These are phyloP conservation scores for Candida krabiensis DNA, from an alignment of 805 yeast genomes.

Conservation along the genomic window DNA sequence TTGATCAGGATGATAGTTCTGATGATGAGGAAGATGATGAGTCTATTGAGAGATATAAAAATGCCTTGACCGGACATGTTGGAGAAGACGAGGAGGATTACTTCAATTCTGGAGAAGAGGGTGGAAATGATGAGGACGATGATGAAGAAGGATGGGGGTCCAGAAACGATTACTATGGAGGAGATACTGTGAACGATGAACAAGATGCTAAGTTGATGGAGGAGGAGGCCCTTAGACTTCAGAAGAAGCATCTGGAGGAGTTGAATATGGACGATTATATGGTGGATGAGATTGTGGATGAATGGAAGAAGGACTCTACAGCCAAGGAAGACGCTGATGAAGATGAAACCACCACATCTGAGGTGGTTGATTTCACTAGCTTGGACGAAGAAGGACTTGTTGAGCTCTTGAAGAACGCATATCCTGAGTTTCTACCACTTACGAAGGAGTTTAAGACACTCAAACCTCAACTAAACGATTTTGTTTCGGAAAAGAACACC, in stretches of 20 bases:
- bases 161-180: constrained; percentile 58
- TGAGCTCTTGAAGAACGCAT: constrained; percentile 55
- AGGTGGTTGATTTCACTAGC: constrained; percentile 43
- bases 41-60: constrained; percentile 33
- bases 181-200: constrained; percentile 69
- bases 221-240: constrained; percentile 84
- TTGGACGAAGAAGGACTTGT: constrained; percentile 55
- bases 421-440: constrained; percentile 85
- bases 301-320: constrained; percentile 58
- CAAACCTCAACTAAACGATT: constrained; percentile 40
- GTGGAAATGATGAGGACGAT: constrained; percentile 28
- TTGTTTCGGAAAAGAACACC: constrained; percentile 30
- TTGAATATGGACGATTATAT: constrained; percentile 72
- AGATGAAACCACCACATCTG: constrained; percentile 28
- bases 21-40: constrained; percentile 38
- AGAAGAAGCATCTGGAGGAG: constrained; percentile 75
- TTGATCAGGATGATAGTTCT: constrained; percentile 47
- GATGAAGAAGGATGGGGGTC: constrained; percentile 40
- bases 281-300: constrained; percentile 77
- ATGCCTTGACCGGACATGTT: constrained; percentile 40
- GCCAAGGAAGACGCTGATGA: constrained; percentile 42
- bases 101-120: constrained; percentile 37
- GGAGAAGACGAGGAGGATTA: constrained; percentile 49
- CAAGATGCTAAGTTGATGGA: constrained; percentile 78
- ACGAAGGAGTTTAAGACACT: constrained; percentile 56